These are phyloP conservation scores for Fusarium piperis DNA, from an alignment of 2,329 filamentous ascomycete genomes.

Conservation along the genomic window DNA sequence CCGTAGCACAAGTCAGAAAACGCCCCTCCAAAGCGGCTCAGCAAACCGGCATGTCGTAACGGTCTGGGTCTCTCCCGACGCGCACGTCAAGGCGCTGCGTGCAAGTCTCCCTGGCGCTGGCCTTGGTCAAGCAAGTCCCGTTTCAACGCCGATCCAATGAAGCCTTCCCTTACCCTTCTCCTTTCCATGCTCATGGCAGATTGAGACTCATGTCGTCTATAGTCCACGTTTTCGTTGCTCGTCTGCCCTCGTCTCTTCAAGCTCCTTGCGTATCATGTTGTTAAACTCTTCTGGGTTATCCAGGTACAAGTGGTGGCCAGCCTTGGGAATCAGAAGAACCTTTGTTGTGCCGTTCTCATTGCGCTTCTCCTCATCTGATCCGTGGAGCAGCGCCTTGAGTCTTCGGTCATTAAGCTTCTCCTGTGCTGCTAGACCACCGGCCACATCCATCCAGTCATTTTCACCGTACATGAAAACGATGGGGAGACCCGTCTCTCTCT, in stretches of 20 bases:
- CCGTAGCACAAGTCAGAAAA: conserved; percentile 9
- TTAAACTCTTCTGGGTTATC: conserved; percentile 70
- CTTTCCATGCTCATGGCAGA: not conserved
- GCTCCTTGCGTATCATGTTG: conserved; percentile 59
- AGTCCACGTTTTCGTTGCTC: conserved; percentile 40
- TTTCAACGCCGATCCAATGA: conserved; percentile 33
- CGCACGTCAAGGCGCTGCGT: conserved; percentile 15
- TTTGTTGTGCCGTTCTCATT: conserved; percentile 83
- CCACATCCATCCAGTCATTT: conserved; percentile 98
- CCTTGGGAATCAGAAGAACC: conserved; percentile 77
- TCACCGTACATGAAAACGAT: conserved; percentile 97
- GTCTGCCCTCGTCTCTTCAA: conserved; percentile 58
- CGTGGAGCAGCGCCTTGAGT: conserved; percentile 66
- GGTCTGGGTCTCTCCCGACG: conserved; percentile 15
- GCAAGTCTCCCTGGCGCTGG: conserved; percentile 11
- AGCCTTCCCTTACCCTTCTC: conserved; percentile 1
- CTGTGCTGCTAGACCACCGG: conserved; percentile 81
- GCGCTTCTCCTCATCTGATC: conserved; percentile 72
- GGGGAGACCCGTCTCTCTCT: conserved; percentile 74
- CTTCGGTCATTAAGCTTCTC: conserved; percentile 80
- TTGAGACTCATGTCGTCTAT: conserved; percentile 8
- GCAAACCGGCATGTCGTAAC: conserved; percentile 20
- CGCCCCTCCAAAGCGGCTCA: conserved; percentile 28
- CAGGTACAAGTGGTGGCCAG: conserved; percentile 68
- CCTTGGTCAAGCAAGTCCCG: conserved; percentile 8